Evolutionary conservation across 2,329 filamentous ascomycete species (phyloP), one percentile per base, ranked within the genome.

Genomic region (Fusarium equiseti): DNA sequence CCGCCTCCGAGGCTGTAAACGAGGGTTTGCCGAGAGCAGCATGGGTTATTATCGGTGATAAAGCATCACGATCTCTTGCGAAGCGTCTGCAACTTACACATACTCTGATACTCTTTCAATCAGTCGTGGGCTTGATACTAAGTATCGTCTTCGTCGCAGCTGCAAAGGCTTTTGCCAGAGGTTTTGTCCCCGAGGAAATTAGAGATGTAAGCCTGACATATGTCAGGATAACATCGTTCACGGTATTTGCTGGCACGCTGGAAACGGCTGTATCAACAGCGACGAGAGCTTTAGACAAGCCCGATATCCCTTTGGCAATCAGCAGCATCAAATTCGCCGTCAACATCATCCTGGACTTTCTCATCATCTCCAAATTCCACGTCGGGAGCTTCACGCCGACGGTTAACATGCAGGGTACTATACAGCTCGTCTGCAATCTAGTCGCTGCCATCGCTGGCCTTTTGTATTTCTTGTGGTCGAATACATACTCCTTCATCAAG

Each of bases 1-100:
- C 89, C 1, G 83, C 92, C 0, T 87, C 86, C 2, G 89, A 93
- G 75, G 90, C 92, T 0, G 78, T 94, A 18, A 93, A 93, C 69
- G 91, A 94, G 76, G 91, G 91, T 1, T 86, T 94, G 0, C 91
- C 91, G 0, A 84, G 90, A 24, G 88, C 90, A 0, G 85, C 90
- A 0, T 94, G 89, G 87, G 82, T 90, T 8, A 85, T 92, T 60
- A 92, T 93, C 60, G 90, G 89, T 10, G 89, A 93, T 77, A 85
- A 84, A 29, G 79, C 86, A 0, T 88, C 85, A 1, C 84, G 89
- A 3, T 81, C 81, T 0, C 76, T 85, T 1, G 63, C 79, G 0
- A 82, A 86, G 16, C 84, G 91, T 0, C 79, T 92, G 3, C 80
- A 83, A 6, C 83, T 93, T 3, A 84, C 90, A 0, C 85, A 92